Percentiles rank a stretch among this genome's conserved stretches.
Evolutionary conservation across 225 moss, liverwort and hornwort species (phyloP).

Genomic region (Thuidium tamariscinum): DNA sequence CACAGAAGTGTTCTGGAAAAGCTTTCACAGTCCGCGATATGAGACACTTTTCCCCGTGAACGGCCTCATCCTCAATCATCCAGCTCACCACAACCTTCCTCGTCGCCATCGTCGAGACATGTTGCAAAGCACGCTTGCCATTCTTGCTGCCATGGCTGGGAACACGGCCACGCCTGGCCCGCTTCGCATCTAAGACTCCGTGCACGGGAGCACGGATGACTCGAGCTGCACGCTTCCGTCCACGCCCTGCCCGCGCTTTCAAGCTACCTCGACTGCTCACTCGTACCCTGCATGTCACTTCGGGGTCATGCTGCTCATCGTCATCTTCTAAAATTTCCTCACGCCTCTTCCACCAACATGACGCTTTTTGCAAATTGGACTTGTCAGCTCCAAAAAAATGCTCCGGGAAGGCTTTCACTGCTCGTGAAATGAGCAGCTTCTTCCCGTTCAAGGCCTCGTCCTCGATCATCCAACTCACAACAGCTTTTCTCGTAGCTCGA

Average conservation of each 20-base stretch:
- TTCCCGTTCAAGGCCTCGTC: constrained; percentile 31
- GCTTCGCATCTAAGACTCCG: constrained; percentile 29
- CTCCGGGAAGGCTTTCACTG: constrained; percentile 40
- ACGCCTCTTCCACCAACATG: constrained; percentile 39
- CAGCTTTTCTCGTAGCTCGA: constrained; percentile 21
- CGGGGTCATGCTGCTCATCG: constrained; percentile 2
- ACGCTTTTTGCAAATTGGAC: constrained; percentile 38
- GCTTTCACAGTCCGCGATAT: constrained; percentile 39
- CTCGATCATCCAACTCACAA: constrained; percentile 34
- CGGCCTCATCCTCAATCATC: constrained; percentile 37
- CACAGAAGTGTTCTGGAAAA: constrained; percentile 32
- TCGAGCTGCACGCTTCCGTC: constrained; percentile 32
- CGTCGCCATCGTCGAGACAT: constrained; percentile 40
- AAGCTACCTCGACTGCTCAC: constrained; percentile 24
- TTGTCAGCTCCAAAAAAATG: constrained; percentile 35
- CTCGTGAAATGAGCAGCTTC: constrained; percentile 29
- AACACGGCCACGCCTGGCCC: constrained; percentile 19
- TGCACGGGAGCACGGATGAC: constrained; percentile 26
- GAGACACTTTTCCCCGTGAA: constrained; percentile 20
- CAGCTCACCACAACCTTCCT: constrained; percentile 33
- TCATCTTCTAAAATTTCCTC: constrained; percentile 31
- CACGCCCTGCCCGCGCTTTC: constrained; percentile 35
- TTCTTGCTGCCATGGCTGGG: constrained; percentile 16
- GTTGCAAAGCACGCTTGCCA: constrained; percentile 33
- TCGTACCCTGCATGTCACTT: constrained; percentile 26